Conservation (phyloP, 306 rosid genomes). For the Fragaria vesca region DNA sequence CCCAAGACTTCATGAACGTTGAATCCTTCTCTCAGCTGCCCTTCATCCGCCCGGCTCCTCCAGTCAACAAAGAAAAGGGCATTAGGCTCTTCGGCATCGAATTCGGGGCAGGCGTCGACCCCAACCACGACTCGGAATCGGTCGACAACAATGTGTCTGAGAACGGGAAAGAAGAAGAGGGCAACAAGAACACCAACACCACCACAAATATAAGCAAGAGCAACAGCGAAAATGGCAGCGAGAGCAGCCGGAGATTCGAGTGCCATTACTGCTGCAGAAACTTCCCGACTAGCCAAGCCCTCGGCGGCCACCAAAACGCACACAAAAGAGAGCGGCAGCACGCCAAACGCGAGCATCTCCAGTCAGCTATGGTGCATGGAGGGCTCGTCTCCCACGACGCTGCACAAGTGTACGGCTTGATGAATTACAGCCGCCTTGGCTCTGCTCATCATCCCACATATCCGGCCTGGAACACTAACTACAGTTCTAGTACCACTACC, state of each 20-base stretch:
- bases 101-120: constrained; percentile 32
- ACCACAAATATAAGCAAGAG: constrained; percentile 12
- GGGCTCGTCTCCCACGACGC: constrained; percentile 44
- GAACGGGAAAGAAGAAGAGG: constrained; percentile 21
- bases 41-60: constrained; percentile 82
- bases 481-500: not conserved
- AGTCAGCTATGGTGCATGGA: constrained; percentile 65
- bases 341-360: constrained; percentile 88
- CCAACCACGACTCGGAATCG: constrained; percentile 33
- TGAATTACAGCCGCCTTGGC: constrained; percentile 53
- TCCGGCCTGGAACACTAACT: constrained; percentile 48
- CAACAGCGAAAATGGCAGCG: constrained; percentile 27
- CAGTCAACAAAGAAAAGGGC: constrained; percentile 51
- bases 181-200: constrained; percentile 28
- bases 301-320: constrained; percentile 96
- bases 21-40: constrained; percentile 96
- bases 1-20: constrained; percentile 91
- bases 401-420: constrained; percentile 60
- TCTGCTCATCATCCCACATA: constrained; percentile 33
- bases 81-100: constrained; percentile 86
- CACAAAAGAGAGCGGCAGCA: constrained; percentile 91
- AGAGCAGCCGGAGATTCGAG: constrained; percentile 75
- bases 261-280: constrained; percentile 94
- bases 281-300: constrained; percentile 92
- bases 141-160: constrained; percentile 34